Conservation (phyloP, 2,329 filamentous ascomycete species). For the Blastomyces parvus region DNA sequence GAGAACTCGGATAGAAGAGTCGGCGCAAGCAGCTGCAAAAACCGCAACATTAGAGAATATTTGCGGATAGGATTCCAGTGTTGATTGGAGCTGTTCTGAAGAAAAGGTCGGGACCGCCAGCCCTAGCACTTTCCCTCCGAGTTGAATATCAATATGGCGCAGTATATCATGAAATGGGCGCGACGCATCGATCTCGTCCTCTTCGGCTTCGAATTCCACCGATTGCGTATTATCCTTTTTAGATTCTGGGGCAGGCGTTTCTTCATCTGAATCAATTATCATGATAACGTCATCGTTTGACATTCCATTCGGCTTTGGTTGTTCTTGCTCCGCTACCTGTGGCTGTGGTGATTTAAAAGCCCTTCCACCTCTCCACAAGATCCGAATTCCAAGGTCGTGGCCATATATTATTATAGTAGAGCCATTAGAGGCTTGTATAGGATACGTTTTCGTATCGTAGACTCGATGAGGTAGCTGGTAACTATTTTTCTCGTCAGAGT, state of each 20-base stretch:
- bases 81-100: slow-evolving; percentile 30
- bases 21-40: slow-evolving; percentile 47
- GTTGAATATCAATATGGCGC: slow-evolving; percentile 46
- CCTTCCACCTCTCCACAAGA: slow-evolving; percentile 53
- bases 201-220: slow-evolving; percentile 44
- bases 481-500: slow-evolving; percentile 28
- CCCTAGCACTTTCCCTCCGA: slow-evolving; percentile 46
- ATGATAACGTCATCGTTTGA: slow-evolving; percentile 39
- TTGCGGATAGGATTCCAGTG: slow-evolving; percentile 36
- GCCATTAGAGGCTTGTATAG: slow-evolving; percentile 49
- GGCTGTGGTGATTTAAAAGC: slow-evolving; percentile 33
- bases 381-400: slow-evolving; percentile 47
- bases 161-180: slow-evolving; percentile 46
- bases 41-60: slow-evolving; percentile 44
- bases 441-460: slow-evolving; percentile 49
- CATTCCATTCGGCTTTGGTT: slow-evolving; percentile 34
- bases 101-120: slow-evolving; percentile 43
- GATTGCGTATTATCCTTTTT: slow-evolving; percentile 18
- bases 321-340: slow-evolving; percentile 17
- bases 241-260: slow-evolving; percentile 37
- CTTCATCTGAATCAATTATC: slow-evolving; percentile 49
- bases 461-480: slow-evolving; percentile 53
- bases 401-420: slow-evolving; percentile 54
- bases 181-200: slow-evolving; percentile 50
- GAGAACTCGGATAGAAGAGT: slow-evolving; percentile 48